Evolutionary conservation across 2,329 filamentous ascomycete species (phyloP).

Genomic region (Pseudocercospora eumusae): DNA sequence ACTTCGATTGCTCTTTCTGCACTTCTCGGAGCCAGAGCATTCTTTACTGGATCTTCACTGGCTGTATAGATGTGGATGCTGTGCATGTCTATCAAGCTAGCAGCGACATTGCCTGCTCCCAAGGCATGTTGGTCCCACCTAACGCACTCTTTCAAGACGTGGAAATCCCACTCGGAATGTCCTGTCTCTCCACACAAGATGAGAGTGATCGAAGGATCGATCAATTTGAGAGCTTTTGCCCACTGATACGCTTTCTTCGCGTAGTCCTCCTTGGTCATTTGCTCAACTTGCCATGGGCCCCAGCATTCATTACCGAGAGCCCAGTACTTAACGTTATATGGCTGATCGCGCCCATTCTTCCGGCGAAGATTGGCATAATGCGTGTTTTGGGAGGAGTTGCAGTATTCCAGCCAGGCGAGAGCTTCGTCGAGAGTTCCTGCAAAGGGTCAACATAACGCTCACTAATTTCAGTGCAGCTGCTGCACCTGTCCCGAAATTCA

Average conservation of each 20-base stretch:
- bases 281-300: slow-evolving; percentile 63
- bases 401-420: slow-evolving; percentile 82
- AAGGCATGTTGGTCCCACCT: slow-evolving; percentile 54
- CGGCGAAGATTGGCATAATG: slow-evolving; percentile 80
- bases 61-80: slow-evolving; percentile 78
- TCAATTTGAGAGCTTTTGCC: slow-evolving; percentile 71
- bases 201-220: slow-evolving; percentile 68
- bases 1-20: slow-evolving; percentile 76
- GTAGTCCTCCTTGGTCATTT: slow-evolving; percentile 70
- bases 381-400: slow-evolving; percentile 74
- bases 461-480: slow-evolving; percentile 36
- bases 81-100: slow-evolving; percentile 71
- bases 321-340: slow-evolving; percentile 85
- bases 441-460: slow-evolving; percentile 17
- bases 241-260: slow-evolving; percentile 69
- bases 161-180: slow-evolving; percentile 68
- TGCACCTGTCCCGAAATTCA: slow-evolving; percentile 74
- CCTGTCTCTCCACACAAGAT: slow-evolving; percentile 75
- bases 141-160: slow-evolving; percentile 70
- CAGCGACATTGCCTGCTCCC: slow-evolving; percentile 46
- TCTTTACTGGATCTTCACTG: slow-evolving; percentile 52
- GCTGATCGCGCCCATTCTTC: slow-evolving; percentile 72
- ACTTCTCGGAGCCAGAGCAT: slow-evolving; percentile 64
- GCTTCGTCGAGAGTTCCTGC: slow-evolving; percentile 55
- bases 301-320: slow-evolving; percentile 75